Evolutionary conservation across 2,329 filamentous ascomycete species (phyloP).

Genomic region (Cryphonectria japonica): DNA sequence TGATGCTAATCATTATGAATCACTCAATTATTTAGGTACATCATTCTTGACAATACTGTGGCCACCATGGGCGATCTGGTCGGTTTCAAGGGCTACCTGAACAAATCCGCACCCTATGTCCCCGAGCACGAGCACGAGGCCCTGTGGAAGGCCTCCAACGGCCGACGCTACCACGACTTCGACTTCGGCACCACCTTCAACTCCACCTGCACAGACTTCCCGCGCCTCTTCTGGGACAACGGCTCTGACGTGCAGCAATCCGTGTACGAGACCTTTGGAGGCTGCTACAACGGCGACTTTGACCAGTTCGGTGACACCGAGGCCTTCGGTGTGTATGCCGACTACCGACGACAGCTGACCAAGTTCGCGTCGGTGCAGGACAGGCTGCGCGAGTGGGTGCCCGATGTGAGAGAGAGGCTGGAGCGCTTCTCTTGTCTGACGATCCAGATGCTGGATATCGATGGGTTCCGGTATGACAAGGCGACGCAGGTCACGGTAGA

Average conservation of each 20-base stretch:
- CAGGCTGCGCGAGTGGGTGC: constrained; percentile 65
- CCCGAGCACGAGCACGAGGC: constrained; percentile 57
- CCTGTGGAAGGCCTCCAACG: constrained; percentile 52
- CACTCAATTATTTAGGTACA: constrained; percentile 16
- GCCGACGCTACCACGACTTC: constrained; percentile 60
- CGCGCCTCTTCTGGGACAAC: constrained; percentile 62
- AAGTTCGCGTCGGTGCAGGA: constrained; percentile 71
- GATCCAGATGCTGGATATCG: constrained; percentile 64
- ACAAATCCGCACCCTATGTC: constrained; percentile 58
- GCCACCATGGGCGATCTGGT: constrained; percentile 64
- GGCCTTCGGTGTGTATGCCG: constrained; percentile 64
- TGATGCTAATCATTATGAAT: background rate
- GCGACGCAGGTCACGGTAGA: constrained; percentile 63
- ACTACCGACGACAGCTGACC: constrained; percentile 66
- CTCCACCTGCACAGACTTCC: constrained; percentile 54
- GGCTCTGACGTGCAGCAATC: constrained; percentile 54
- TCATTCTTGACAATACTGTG: constrained; percentile 66
- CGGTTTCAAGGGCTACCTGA: constrained; percentile 63
- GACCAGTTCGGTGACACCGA: constrained; percentile 61
- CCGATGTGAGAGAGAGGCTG: constrained; percentile 59
- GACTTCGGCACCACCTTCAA: constrained; percentile 55
- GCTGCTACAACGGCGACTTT: constrained; percentile 52
- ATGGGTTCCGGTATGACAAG: constrained; percentile 69
- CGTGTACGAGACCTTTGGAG: constrained; percentile 50
- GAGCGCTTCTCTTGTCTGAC: constrained; percentile 65